These are phyloP conservation scores for Boletus huronensis DNA, from an alignment of 768 basidiomycete species.

Conservation along the genomic window DNA sequence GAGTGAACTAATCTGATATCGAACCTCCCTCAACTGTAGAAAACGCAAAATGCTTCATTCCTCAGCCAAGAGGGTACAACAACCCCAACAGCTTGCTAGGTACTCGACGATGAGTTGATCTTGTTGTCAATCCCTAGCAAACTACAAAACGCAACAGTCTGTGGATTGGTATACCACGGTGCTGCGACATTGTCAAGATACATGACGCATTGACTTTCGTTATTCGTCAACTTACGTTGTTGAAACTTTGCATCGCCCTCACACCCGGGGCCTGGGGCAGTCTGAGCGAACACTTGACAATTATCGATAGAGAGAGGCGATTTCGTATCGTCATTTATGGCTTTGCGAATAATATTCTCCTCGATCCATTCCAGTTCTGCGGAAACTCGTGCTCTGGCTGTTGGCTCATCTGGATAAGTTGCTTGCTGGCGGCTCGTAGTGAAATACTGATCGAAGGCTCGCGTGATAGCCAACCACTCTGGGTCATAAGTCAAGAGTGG, in stretches of 20 bases:
- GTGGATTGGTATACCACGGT: conserved; percentile 79
- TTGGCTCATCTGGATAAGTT: conserved; percentile 55
- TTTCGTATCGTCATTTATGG: not conserved
- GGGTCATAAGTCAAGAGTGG: conserved; percentile 69
- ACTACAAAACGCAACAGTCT: conserved; percentile 80
- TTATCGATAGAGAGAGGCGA: conserved; percentile 39
- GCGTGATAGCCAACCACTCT: conserved; percentile 92
- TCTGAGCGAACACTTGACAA: conserved; percentile 65
- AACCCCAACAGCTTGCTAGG: not conserved
- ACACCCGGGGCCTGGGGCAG: conserved; percentile 52
- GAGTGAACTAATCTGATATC: not conserved
- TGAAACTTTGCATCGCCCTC: conserved; percentile 39
- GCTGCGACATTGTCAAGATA: conserved; percentile 40
- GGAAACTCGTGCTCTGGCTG: conserved; percentile 50
- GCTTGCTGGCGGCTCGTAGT: conserved; percentile 48
- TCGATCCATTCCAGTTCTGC: conserved; percentile 67
- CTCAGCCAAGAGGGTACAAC: not conserved
- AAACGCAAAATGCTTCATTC: not conserved
- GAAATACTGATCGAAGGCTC: conserved; percentile 80
- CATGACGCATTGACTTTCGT: not conserved
- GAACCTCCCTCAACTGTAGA: not conserved
- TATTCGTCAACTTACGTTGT: conserved; percentile 33
- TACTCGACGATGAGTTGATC: conserved; percentile 37
- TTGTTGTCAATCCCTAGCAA: conserved; percentile 80
- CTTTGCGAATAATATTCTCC: conserved; percentile 43